phyloP scores from a whole-genome alignment of 805 yeast species.

The Candida maesae region DNA sequence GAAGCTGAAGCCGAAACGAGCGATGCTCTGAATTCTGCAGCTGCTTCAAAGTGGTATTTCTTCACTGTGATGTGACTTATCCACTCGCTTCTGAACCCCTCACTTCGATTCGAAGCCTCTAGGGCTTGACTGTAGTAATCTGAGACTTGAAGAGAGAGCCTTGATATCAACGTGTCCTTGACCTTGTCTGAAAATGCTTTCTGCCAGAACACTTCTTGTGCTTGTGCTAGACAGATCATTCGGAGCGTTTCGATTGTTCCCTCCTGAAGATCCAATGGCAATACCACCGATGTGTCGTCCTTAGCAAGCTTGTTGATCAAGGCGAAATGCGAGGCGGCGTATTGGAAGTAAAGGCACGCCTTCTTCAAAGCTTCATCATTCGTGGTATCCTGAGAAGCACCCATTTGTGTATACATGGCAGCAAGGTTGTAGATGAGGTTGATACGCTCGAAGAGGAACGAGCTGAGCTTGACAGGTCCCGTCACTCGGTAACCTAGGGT shows the following conservation, averaged over 20 bases:
- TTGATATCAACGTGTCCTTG: conserved; percentile 60
- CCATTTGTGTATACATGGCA: conserved; percentile 56
- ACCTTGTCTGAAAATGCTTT: conserved; percentile 50
- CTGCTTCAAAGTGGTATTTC: conserved; percentile 62
- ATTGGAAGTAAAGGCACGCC: conserved; percentile 63
- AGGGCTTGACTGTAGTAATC: conserved; percentile 49
- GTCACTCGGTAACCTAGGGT: conserved; percentile 54
- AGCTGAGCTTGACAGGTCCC: conserved; percentile 42
- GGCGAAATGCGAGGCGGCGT: conserved; percentile 73
- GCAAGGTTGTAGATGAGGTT: conserved; percentile 71
- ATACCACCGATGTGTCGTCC: conserved; percentile 19
- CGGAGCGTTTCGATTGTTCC: conserved; percentile 50
- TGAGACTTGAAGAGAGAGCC: conserved; percentile 60
- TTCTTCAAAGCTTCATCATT: conserved; percentile 53
- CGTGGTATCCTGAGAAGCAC: conserved; percentile 39
- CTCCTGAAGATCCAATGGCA: conserved; percentile 45
- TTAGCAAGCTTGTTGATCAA: conserved; percentile 53
- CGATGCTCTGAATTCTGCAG: conserved; percentile 63
- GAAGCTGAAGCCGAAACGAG: conserved; percentile 40
- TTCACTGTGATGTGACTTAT: conserved; percentile 57
- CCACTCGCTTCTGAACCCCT: conserved; percentile 61
- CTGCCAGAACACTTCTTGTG: conserved; percentile 84
- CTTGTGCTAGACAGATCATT: conserved; percentile 67
- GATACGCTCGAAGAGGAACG: conserved; percentile 55
- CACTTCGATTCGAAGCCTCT: conserved; percentile 41